These are phyloP conservation scores for Graphiopsis chlorocephala DNA, from an alignment of 2,329 filamentous ascomycete species.

Conservation along the genomic window DNA sequence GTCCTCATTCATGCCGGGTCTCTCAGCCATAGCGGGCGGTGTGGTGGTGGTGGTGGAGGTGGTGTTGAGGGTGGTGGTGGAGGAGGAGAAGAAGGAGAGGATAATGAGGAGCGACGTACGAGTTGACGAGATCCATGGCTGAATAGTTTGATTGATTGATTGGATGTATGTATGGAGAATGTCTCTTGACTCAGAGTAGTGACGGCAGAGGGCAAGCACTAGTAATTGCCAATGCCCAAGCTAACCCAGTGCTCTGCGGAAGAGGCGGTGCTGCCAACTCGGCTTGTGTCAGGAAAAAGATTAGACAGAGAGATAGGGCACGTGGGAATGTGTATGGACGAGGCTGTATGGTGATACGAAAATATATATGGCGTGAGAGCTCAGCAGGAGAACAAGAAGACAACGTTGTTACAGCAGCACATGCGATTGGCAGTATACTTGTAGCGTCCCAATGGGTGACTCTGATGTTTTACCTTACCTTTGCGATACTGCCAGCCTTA, in stretches of 20 bases:
- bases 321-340: slow-evolving; percentile 6
- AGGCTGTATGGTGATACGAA: background rate
- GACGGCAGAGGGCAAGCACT: slow-evolving; percentile 9
- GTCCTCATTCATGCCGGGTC: slow-evolving; percentile 10
- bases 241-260: slow-evolving; percentile 5
- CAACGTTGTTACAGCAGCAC: background rate
- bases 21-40: slow-evolving; percentile 11
- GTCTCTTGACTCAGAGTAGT: slow-evolving; percentile 5
- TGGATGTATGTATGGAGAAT: background rate
- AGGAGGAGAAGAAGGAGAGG: background rate
- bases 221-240: slow-evolving; percentile 11
- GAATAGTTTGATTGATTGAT: background rate
- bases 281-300: slow-evolving; percentile 3
- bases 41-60: background rate
- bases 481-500: background rate
- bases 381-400: background rate
- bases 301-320: background rate
- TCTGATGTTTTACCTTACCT: background rate
- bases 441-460: background rate
- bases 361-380: background rate
- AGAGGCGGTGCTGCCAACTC: slow-evolving; percentile 12
- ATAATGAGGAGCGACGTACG: slow-evolving; percentile 20
- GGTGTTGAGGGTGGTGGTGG: background rate
- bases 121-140: slow-evolving; percentile 38
- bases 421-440: slow-evolving; percentile 3